A percentile compares a stretch with the other conserved stretches of the same genome.
phyloP scores from a whole-genome alignment of 2,329 filamentous ascomycete genomes.

The Alternaria sp. region DNA sequence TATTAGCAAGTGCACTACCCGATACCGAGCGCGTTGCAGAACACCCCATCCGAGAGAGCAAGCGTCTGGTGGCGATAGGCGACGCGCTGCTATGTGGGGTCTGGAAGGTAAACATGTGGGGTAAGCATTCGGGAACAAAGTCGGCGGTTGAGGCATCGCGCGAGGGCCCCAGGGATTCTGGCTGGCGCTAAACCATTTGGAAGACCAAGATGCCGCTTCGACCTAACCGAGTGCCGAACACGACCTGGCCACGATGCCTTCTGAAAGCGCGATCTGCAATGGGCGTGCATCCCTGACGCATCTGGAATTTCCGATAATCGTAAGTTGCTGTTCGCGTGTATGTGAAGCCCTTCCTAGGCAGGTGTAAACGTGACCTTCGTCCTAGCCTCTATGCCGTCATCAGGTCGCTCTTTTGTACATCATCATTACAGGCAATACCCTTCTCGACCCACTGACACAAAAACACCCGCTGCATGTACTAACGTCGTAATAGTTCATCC shows the following conservation, averaged over 20 bases:
- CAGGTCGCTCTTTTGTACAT: background rate
- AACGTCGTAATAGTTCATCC: background rate
- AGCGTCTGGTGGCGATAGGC: background rate
- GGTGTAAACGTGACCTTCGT: background rate
- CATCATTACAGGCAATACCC: background rate
- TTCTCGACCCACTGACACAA: background rate
- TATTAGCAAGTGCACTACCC: background rate
- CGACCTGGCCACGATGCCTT: background rate
- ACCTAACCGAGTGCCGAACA: slow-evolving; percentile 1
- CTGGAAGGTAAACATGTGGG: background rate
- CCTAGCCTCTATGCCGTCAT: background rate
- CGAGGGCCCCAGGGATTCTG: background rate
- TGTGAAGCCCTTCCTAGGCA: background rate
- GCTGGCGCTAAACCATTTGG: background rate
- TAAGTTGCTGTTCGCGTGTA: background rate
- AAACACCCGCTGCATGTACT: background rate
- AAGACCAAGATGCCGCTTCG: background rate
- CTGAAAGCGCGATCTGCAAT: background rate
- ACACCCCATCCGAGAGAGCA: background rate
- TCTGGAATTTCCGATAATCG: background rate
- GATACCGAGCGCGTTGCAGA: background rate
- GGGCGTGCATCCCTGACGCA: background rate
- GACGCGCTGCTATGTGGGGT: background rate
- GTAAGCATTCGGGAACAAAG: background rate
- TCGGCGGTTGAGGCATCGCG: background rate